A percentile compares a stretch with the other conserved stretches of the same genome.
These are phyloP conservation scores for Pelargonium cotyledonis DNA, from an alignment of 441 rosid species.

Conservation along the genomic window DNA sequence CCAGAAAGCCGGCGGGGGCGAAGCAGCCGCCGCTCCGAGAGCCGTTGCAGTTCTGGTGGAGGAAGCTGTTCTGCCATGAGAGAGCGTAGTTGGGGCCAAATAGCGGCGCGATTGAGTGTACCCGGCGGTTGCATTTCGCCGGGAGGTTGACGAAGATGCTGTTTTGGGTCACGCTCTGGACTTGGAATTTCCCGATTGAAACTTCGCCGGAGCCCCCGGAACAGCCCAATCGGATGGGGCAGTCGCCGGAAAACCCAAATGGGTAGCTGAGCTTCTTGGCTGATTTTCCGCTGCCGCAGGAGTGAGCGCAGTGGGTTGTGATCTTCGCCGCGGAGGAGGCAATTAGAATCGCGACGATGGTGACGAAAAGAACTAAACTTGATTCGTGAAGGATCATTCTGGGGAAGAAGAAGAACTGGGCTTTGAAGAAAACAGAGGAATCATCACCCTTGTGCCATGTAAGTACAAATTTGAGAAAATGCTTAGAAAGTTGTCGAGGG, in stretches of 20 bases:
- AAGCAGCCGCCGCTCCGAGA: constrained; percentile 24
- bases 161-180: constrained; percentile 40
- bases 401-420: not conserved
- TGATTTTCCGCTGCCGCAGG: constrained; percentile 30
- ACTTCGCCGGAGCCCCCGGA: not conserved
- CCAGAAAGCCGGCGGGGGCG: constrained; percentile 18
- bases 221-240: constrained; percentile 43
- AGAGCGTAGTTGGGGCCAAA: constrained; percentile 32
- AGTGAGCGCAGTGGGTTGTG: constrained; percentile 22
- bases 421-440: constrained; percentile 4
- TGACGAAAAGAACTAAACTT: constrained; percentile 9
- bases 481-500: not conserved
- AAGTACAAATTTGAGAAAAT: too few species aligned
- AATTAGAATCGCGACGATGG: constrained; percentile 9
- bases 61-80: constrained; percentile 36
- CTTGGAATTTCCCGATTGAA: constrained; percentile 39
- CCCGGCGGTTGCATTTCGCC: constrained; percentile 40
- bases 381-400: constrained; percentile 27
- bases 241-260: constrained; percentile 50
- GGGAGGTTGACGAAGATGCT: constrained; percentile 36
- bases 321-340: not conserved
- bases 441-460: constrained; percentile 7
- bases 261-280: constrained; percentile 34
- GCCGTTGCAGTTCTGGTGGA: constrained; percentile 37
- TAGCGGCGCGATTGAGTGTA: constrained; percentile 24